Evolutionary conservation across 1,284 basidiomycete genomes (phyloP), one percentile per base, ranked within the genome.

Genomic region (Cryptococcus floricola): DNA sequence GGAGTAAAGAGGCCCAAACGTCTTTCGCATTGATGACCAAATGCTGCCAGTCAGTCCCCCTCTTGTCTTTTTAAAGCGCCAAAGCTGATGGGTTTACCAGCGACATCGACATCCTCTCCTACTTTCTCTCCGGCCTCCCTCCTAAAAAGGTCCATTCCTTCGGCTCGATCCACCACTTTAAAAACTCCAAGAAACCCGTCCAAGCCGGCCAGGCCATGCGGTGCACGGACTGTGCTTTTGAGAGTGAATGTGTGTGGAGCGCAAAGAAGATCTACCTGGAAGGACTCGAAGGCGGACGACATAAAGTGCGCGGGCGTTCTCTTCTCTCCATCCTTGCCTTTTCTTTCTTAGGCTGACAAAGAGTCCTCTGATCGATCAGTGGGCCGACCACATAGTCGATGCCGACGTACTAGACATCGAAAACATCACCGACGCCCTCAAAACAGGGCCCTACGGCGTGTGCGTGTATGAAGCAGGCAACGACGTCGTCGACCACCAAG

Each of bases 1-100:
- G 89, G 90, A 74, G 78, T 8, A 84, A 79, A 43, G 87, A 92
- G 71, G 74, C 78, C 2, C 78, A 81, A 9, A 86, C 87, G 61
- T 86, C 84, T 19, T 92, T 92, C 70, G 84, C 87, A 10, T 81
- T 93, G 48, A 85, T 93, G 86, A 86, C 89, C 12, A 93, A 93
- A 79, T 85, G 85, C 64, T 92, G 87, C 82, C 89, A 93, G 88
- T 89, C 65, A 43, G 64, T 64, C 27, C 18, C 18, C 13, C 38
- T 12, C 34, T 27, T 49, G 10, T 10, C 31, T 7, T 34, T 4
- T 34, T 39, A n/a, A 23, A 23, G 23, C 23, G 23, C 28, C 31
- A 23, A 23, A 13, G 18, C 52, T 53, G 46, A 38, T 31, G 31
- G 47, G 12, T n/a, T n/a, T 39, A 54, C 25, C 66, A 90, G 89